Evolutionary conservation across 1,139 yeast species (phyloP).

Genomic region (Pichia inconspicua): DNA sequence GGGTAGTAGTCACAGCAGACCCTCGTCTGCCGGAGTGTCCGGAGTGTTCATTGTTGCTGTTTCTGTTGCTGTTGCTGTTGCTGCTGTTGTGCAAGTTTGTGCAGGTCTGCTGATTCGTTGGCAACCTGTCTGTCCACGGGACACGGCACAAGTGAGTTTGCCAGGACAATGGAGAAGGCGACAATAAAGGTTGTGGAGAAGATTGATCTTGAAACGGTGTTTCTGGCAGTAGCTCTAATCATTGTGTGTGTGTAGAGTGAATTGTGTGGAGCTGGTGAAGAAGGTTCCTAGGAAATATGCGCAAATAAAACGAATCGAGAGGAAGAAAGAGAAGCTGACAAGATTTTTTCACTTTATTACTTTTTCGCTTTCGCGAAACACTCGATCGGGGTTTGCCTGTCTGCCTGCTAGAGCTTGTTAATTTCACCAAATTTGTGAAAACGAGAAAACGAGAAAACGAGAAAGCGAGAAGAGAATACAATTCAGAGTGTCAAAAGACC

Average conservation of each 20-base stretch:
- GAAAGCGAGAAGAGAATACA: no score
- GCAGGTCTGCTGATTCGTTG: conserved; percentile 22
- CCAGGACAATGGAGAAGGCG: conserved; percentile 62
- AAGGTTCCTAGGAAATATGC: background rate
- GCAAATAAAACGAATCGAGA: no score
- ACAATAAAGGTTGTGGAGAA: conserved; percentile 71
- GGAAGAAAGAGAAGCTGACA: no score
- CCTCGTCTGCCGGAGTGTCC: background rate
- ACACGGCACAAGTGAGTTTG: conserved; percentile 67
- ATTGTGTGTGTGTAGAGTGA: no score
- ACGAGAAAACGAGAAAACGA: no score
- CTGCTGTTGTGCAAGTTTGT: background rate
- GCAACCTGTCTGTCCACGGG: conserved; percentile 45
- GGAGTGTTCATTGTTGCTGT: no score
- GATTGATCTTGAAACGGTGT: conserved; percentile 53
- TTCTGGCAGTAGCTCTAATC: conserved; percentile 50
- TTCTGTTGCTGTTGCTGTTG: background rate
- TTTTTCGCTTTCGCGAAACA: no score
- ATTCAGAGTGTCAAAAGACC: no score
- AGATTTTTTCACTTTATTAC: no score
- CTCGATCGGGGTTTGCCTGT: no score
- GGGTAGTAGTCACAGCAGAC: background rate
- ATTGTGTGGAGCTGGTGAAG: background rate
- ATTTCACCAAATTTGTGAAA: no score
- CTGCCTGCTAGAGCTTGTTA: no score